phyloP scores from a whole-genome alignment of 805 yeast genomes.

The Yamadazyma philogaea region DNA sequence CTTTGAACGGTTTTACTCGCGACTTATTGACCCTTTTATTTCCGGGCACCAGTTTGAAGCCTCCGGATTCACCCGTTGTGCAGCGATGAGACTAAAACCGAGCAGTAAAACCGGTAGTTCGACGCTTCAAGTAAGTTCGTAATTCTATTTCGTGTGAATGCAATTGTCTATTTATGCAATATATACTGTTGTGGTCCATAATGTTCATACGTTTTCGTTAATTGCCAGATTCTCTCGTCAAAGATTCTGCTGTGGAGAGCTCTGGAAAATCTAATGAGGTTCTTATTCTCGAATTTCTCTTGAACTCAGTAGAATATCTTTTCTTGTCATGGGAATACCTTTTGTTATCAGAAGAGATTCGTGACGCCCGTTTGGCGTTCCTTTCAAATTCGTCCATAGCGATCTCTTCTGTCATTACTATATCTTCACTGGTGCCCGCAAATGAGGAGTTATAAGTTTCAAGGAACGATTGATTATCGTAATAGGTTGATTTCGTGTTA shows the following conservation, averaged over 20 bases:
- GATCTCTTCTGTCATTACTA: constrained; percentile 49
- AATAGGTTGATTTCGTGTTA: constrained; percentile 24
- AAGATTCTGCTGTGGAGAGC: constrained; percentile 13
- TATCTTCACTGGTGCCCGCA: constrained; percentile 27
- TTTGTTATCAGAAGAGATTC: constrained; percentile 20
- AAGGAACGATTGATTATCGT: constrained; percentile 31
- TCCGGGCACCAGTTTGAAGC: constrained; percentile 1
- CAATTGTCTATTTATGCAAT: neutral
- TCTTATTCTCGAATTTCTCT: constrained; percentile 5
- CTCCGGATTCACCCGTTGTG: constrained; percentile 5
- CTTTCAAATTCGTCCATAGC: constrained; percentile 41
- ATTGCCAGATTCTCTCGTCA: neutral
- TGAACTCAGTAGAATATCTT: constrained; percentile 5
- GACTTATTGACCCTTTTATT: neutral
- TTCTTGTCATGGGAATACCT: constrained; percentile 9
- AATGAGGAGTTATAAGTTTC: constrained; percentile 28
- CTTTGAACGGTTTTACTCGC: neutral
- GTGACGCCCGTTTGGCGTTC: constrained; percentile 20
- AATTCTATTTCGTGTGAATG: constrained; percentile 3
- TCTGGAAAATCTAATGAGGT: constrained; percentile 17
- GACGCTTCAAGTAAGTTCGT: neutral
- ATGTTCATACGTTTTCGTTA: neutral
- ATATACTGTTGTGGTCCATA: neutral
- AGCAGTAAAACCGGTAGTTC: neutral
- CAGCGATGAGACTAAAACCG: constrained; percentile 6